phyloP scores from a whole-genome alignment of 257 asterid genomes.

The Galeopsis tetrahit region DNA sequence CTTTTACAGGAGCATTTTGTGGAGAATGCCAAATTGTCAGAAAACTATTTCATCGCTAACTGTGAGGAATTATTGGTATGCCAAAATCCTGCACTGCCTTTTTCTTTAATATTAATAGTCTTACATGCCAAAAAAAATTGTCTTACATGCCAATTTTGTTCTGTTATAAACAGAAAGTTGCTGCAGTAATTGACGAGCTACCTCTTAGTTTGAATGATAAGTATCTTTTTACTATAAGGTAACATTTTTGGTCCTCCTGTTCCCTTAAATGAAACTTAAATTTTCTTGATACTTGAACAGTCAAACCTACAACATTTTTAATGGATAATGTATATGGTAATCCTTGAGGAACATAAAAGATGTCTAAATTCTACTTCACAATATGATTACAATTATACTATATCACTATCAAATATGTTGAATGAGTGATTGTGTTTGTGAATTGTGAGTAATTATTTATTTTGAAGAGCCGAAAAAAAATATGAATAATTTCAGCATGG shows the following conservation, averaged over 20 bases:
- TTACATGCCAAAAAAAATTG: constrained; percentile 19
- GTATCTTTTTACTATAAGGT: constrained; percentile 86
- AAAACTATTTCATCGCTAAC: constrained; percentile 70
- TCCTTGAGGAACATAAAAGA: constrained; percentile 5
- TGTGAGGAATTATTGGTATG: constrained; percentile 83
- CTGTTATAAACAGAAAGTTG: constrained; percentile 70
- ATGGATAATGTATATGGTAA: neutral
- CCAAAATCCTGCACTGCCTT: constrained; percentile 4
- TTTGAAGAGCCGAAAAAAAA: neutral
- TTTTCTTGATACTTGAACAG: neutral
- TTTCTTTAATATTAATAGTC: neutral
- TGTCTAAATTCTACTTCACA: neutral
- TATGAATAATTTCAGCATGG: constrained; percentile 8
- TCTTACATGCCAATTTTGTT: constrained; percentile 29
- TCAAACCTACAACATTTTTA: neutral
- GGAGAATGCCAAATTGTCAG: constrained; percentile 86
- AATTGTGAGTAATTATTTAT: constrained; percentile 14
- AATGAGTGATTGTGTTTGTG: neutral
- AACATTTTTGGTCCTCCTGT: constrained; percentile 29
- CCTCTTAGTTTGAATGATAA: constrained; percentile 82
- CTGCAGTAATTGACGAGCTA: constrained; percentile 83
- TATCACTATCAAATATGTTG: neutral
- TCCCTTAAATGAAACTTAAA: constrained; percentile 12
- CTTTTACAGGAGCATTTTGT: constrained; percentile 71
- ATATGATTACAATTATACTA: constrained; percentile 14